Conservation (phyloP, 257 asterid genomes). For the Eucommia ulmoides region DNA sequence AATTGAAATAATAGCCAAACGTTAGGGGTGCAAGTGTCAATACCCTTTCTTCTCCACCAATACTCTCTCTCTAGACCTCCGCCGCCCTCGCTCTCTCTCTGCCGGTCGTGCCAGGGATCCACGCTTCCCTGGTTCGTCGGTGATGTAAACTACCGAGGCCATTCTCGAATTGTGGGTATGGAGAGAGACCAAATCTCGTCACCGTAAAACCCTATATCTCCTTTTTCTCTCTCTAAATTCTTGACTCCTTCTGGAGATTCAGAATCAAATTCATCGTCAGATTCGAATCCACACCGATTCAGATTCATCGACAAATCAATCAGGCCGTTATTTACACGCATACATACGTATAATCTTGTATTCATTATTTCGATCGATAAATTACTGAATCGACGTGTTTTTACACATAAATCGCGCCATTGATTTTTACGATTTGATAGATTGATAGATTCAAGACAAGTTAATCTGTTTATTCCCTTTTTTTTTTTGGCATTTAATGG, state of each 20-base stretch:
- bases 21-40: no score
- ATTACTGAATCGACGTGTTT: conserved; percentile 8
- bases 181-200: conserved; percentile 4
- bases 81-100: no score
- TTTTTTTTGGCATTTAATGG: conserved; percentile 19
- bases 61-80: no score
- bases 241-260: background rate
- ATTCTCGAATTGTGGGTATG: no score
- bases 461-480: background rate
- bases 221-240: background rate
- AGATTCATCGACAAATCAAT: background rate
- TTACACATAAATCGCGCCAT: conserved; percentile 11
- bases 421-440: background rate
- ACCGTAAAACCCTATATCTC: background rate
- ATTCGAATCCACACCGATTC: background rate
- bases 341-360: conserved; percentile 1
- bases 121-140: no score
- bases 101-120: no score
- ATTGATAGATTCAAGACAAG: background rate
- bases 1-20: no score
- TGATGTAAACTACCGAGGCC: no score
- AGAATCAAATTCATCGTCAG: background rate
- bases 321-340: background rate
- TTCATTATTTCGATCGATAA: conserved; percentile 24
- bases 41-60: no score